Percentiles rank a stretch among this genome's conserved stretches.
phyloP scores from a whole-genome alignment of 805 yeast species.

The Candida montana region DNA sequence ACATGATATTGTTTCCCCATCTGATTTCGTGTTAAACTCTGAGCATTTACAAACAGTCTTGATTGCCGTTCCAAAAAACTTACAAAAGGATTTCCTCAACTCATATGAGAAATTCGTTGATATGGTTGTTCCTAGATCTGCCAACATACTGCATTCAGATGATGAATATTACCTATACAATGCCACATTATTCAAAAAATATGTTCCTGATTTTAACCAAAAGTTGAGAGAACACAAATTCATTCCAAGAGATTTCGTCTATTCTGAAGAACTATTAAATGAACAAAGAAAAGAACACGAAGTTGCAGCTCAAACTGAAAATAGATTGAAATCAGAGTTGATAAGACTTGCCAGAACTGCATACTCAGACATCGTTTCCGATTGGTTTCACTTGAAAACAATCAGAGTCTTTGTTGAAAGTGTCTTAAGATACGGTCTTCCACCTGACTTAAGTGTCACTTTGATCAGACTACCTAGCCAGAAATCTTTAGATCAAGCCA shows the following conservation, averaged over 20 bases:
- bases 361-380: constrained; percentile 76
- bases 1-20: constrained; percentile 80
- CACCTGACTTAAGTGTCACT: constrained; percentile 74
- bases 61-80: constrained; percentile 76
- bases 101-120: constrained; percentile 71
- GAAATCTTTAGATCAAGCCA: constrained; percentile 49
- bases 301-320: constrained; percentile 68
- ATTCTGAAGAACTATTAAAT: constrained; percentile 71
- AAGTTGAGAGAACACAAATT: constrained; percentile 81
- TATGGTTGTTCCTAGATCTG: constrained; percentile 91
- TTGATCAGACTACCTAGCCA: constrained; percentile 40
- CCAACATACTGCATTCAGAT: constrained; percentile 64
- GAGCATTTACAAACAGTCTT: constrained; percentile 85
- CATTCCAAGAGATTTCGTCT: constrained; percentile 88
- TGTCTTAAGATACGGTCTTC: constrained; percentile 93
- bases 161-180: constrained; percentile 67
- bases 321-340: constrained; percentile 67
- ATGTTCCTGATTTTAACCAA: constrained; percentile 58
- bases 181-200: constrained; percentile 83
- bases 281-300: constrained; percentile 75
- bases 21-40: constrained; percentile 77
- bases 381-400: constrained; percentile 88
- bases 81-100: constrained; percentile 54
- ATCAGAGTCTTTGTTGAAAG: constrained; percentile 87
- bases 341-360: constrained; percentile 83